phyloP scores from a whole-genome alignment of 306 rosid genomes.

The Astragalus membranaceus region DNA sequence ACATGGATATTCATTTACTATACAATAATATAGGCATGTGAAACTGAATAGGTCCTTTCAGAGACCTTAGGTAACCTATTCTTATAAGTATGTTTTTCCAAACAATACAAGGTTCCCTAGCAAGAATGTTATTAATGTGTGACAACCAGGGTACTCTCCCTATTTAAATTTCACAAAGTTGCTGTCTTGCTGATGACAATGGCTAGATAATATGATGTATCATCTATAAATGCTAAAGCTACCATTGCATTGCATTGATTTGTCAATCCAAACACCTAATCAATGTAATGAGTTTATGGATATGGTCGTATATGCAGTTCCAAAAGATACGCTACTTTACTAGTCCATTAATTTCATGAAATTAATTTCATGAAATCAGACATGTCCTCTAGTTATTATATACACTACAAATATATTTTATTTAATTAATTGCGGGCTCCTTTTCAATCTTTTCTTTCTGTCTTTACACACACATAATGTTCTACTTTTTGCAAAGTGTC shows the following conservation, averaged over 20 bases:
- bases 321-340: too few species aligned
- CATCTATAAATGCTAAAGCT: slow-evolving; percentile 14
- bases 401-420: neutral
- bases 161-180: neutral
- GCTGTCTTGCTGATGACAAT: neutral
- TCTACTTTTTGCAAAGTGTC: slow-evolving; percentile 27
- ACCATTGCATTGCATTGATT: slow-evolving; percentile 18
- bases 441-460: neutral
- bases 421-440: slow-evolving; percentile 15
- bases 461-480: slow-evolving; percentile 5
- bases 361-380: slow-evolving; percentile 18
- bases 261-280: slow-evolving; percentile 46
- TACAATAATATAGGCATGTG: too few species aligned
- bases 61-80: too few species aligned
- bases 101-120: too few species aligned
- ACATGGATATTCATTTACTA: too few species aligned
- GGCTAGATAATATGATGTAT: slow-evolving; percentile 2
- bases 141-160: too few species aligned
- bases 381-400: slow-evolving; percentile 15
- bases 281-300: slow-evolving; percentile 6
- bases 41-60: too few species aligned
- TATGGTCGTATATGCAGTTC: slow-evolving; percentile 12
- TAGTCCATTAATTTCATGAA: slow-evolving; percentile 16
- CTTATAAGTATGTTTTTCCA: too few species aligned
- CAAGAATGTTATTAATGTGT: too few species aligned